These are phyloP conservation scores for Clonostachys rosea DNA, from an alignment of 2,329 filamentous ascomycete genomes.

Conservation along the genomic window DNA sequence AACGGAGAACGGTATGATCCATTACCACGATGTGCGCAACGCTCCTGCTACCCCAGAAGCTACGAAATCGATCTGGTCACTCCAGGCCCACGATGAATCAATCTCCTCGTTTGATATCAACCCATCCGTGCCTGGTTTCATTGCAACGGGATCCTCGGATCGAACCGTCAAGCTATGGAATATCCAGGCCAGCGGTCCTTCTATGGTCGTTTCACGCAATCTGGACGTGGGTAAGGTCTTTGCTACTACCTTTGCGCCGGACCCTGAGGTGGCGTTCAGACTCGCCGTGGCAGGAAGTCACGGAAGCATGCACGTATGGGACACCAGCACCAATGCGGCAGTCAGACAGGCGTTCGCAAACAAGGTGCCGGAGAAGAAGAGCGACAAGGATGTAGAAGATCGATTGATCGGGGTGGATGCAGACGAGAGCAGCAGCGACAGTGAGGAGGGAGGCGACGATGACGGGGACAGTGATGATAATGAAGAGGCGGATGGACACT, in stretches of 20 bases:
- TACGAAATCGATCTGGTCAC: conserved; percentile 85
- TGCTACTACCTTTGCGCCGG: conserved; percentile 83
- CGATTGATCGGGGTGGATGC: conserved; percentile 70
- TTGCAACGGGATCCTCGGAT: conserved; percentile 91
- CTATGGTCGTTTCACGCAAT: conserved; percentile 87
- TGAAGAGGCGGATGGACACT: conserved; percentile 30
- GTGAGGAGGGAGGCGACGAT: conserved; percentile 45
- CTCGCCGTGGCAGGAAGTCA: conserved; percentile 93
- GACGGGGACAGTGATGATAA: conserved; percentile 50
- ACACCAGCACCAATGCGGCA: conserved; percentile 86
- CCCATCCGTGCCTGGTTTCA: conserved; percentile 80
- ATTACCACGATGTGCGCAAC: conserved; percentile 84
- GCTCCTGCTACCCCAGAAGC: conserved; percentile 67
- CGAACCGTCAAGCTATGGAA: conserved; percentile 98
- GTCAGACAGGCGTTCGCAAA: conserved; percentile 80
- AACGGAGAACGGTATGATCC: conserved; percentile 86
- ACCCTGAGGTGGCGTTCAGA: conserved; percentile 85
- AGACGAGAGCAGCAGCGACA: conserved; percentile 62
- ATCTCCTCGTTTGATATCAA: conserved; percentile 94
- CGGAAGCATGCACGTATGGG: conserved; percentile 90
- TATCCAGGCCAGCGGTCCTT: conserved; percentile 72
- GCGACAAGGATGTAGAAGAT: conserved; percentile 62
- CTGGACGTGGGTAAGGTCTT: conserved; percentile 95
- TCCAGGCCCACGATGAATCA: conserved; percentile 92
- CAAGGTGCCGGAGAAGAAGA: conserved; percentile 50